Evolutionary conservation across 805 yeast genomes (phyloP).

Genomic region (Barnettozyma populi): DNA sequence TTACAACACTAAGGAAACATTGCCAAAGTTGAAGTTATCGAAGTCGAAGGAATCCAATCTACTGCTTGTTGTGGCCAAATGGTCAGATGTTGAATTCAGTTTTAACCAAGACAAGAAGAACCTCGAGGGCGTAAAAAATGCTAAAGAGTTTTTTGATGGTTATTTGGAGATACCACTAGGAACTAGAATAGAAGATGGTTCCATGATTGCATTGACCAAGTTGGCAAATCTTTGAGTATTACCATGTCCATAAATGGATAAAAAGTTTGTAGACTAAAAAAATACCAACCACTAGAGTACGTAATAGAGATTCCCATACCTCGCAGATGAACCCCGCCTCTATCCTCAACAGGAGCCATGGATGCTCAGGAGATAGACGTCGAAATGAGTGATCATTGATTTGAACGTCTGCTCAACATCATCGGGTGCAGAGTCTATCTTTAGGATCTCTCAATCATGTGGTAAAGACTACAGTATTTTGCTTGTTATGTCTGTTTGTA

Average conservation of each 20-base stretch:
- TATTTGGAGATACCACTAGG: constrained; percentile 47
- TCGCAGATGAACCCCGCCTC: too few species aligned
- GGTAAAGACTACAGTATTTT: too few species aligned
- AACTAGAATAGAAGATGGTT: constrained; percentile 65
- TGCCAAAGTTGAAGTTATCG: constrained; percentile 16
- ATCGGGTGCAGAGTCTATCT: too few species aligned
- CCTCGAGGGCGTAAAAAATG: constrained; percentile 48
- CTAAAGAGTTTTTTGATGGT: constrained; percentile 68
- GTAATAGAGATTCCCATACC: not conserved
- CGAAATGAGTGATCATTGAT: too few species aligned
- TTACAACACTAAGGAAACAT: constrained; percentile 25
- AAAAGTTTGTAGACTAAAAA: not conserved
- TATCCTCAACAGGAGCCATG: too few species aligned
- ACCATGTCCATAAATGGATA: not conserved
- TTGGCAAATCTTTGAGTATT: constrained; percentile 1
- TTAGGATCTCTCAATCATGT: too few species aligned
- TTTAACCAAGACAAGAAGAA: constrained; percentile 46
- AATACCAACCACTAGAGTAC: not conserved
- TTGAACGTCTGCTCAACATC: too few species aligned
- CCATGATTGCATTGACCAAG: constrained; percentile 50
- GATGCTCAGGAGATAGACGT: too few species aligned
- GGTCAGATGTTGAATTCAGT: constrained; percentile 48
- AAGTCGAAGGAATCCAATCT: constrained; percentile 26
- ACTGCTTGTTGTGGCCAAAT: constrained; percentile 59
- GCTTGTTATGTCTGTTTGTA: too few species aligned